These are phyloP conservation scores for Dactylellina haptotyla DNA, from an alignment of 2,329 filamentous ascomycete genomes.

Conservation along the genomic window DNA sequence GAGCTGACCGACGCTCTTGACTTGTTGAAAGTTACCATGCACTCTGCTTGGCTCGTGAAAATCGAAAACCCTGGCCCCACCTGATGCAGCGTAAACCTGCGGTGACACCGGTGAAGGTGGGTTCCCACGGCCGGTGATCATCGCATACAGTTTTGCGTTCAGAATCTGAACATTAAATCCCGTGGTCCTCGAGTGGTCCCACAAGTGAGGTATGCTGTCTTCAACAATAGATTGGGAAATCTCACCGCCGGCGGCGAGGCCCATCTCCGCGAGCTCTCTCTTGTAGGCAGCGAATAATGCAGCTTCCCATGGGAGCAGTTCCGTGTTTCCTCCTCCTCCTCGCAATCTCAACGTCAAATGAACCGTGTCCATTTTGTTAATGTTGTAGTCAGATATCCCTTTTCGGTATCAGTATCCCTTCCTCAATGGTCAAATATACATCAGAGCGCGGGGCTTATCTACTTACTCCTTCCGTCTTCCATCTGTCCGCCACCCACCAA, in stretches of 20 bases:
- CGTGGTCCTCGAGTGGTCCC: constrained; percentile 3
- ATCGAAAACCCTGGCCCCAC: constrained; percentile 61
- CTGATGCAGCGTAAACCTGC: constrained; percentile 59
- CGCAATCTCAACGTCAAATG: too few species aligned
- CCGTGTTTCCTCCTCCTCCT: too few species aligned
- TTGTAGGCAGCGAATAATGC: too few species aligned
- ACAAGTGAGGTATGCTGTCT: constrained; percentile 57
- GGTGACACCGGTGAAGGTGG: constrained; percentile 61
- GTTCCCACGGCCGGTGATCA: constrained; percentile 61
- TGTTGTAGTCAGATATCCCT: too few species aligned
- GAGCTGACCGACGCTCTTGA: constrained; percentile 1
- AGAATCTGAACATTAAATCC: constrained; percentile 63
- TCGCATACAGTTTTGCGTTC: constrained; percentile 60
- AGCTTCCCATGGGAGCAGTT: too few species aligned
- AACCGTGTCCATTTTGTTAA: too few species aligned
- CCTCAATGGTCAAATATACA: too few species aligned
- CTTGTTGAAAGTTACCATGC: neutral
- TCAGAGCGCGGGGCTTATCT: too few species aligned
- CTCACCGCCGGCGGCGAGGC: constrained; percentile 62
- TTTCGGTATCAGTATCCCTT: too few species aligned
- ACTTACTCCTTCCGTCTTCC: too few species aligned
- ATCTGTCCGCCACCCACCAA: too few species aligned
- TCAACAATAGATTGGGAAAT: constrained; percentile 62
- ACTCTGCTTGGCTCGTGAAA: constrained; percentile 55
- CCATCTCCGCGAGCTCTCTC: too few species aligned